Percentiles rank a stretch among this genome's conserved stretches.
phyloP scores from a whole-genome alignment of 2,329 filamentous ascomycete species.

The Colletotrichum karsti region DNA sequence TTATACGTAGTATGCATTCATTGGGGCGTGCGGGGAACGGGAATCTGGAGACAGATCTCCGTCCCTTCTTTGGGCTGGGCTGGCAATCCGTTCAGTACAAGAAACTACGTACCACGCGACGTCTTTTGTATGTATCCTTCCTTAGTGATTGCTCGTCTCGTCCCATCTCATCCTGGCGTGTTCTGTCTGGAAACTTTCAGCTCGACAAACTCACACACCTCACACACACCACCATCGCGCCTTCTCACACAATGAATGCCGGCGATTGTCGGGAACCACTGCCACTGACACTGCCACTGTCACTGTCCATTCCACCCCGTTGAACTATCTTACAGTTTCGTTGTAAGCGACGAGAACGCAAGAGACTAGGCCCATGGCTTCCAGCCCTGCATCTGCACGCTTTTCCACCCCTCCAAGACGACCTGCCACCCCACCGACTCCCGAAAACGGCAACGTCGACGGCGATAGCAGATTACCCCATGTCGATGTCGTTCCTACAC shows the following conservation, averaged over 20 bases:
- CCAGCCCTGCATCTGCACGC: conserved; percentile 46
- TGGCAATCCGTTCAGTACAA: too few relatives aligned
- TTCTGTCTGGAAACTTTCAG: neutral
- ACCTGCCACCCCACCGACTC: conserved; percentile 70
- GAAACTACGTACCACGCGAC: too few relatives aligned
- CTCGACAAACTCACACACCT: neutral
- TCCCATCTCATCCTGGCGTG: conserved; percentile 12
- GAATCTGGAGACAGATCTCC: neutral
- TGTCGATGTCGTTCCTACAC: conserved; percentile 8
- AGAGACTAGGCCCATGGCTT: conserved; percentile 58
- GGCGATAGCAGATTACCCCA: conserved; percentile 16
- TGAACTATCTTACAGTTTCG: neutral
- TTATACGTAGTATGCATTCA: neutral
- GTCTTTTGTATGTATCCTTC: too few relatives aligned
- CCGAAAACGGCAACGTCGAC: conserved; percentile 31
- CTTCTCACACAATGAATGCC: conserved; percentile 9
- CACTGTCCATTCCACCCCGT: neutral
- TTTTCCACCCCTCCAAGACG: conserved; percentile 55
- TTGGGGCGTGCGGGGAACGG: neutral
- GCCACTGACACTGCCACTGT: conserved; percentile 1
- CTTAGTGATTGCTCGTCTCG: conserved; percentile 5
- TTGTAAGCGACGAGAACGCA: neutral
- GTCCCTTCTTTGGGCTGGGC: neutral
- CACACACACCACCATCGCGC: neutral
- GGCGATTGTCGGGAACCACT: conserved; percentile 3